Evolutionary conservation across 371 early-diverging fungal genomes (phyloP).

Genomic region (Dinochytrium kinnereticum): DNA sequence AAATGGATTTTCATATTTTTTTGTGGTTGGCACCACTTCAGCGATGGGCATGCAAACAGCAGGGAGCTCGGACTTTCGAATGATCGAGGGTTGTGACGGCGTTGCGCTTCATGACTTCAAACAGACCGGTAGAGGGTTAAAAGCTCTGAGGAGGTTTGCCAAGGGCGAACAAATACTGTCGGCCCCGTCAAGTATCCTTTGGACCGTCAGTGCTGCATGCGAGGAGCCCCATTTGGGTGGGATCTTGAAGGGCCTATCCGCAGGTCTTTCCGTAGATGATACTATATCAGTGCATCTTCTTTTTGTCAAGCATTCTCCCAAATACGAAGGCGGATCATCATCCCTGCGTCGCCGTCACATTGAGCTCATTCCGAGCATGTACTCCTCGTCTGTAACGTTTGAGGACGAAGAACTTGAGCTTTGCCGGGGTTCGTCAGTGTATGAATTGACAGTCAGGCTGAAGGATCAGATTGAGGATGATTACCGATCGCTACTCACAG

Average conservation of each 20-base stretch:
- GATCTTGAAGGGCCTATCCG: not conserved
- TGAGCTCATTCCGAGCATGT: too few species aligned
- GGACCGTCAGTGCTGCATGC: slow-evolving; percentile 25
- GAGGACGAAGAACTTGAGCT: slow-evolving; percentile 18
- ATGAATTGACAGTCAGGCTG: slow-evolving; percentile 22
- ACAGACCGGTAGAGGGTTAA: slow-evolving; percentile 30
- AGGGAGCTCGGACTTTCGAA: too few species aligned
- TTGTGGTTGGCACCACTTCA: too few species aligned
- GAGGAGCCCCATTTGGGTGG: slow-evolving; percentile 24
- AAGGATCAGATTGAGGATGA: slow-evolving; percentile 33
- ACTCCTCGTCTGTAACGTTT: slow-evolving; percentile 25
- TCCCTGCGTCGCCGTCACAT: too few species aligned
- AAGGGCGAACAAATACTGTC: slow-evolving; percentile 11
- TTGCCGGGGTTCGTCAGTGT: slow-evolving; percentile 36
- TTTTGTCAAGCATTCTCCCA: slow-evolving; percentile 31
- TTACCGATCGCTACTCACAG: slow-evolving; percentile 16
- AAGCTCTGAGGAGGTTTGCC: not conserved
- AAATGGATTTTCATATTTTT: too few species aligned
- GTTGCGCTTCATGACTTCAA: slow-evolving; percentile 28
- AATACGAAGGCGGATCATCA: too few species aligned
- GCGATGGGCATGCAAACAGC: too few species aligned
- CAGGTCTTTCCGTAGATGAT: slow-evolving; percentile 21
- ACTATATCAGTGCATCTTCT: slow-evolving; percentile 27
- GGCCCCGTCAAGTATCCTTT: slow-evolving; percentile 5
- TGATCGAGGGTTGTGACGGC: not conserved